phyloP scores from a whole-genome alignment of 805 yeast species.

The Cyberlindnera mississippiensis region DNA sequence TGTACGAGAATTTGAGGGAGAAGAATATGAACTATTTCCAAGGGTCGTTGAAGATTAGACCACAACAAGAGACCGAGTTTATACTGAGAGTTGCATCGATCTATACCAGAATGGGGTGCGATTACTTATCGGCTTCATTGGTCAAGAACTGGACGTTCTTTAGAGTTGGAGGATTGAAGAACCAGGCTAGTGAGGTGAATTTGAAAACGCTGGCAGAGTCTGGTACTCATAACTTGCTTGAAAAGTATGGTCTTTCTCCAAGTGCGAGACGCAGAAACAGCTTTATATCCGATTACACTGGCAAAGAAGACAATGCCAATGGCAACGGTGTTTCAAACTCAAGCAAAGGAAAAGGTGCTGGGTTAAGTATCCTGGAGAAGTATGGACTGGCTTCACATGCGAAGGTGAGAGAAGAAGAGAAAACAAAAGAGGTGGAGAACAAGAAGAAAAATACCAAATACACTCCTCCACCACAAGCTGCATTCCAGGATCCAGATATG shows the following conservation, averaged over 20 bases:
- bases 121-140: constrained; percentile 61
- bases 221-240: constrained; percentile 16
- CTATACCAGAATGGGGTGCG: constrained; percentile 89
- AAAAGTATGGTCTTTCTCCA: constrained; percentile 26
- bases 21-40: constrained; percentile 45
- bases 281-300: constrained; percentile 7
- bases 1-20: constrained; percentile 60
- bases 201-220: constrained; percentile 6
- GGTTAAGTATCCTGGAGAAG: constrained; percentile 26
- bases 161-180: constrained; percentile 18
- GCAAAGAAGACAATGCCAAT: no score
- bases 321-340: no score
- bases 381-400: constrained; percentile 26
- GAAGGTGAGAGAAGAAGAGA: constrained; percentile 18
- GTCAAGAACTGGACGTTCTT: constrained; percentile 66
- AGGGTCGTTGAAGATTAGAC: constrained; percentile 41
- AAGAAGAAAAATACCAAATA: constrained; percentile 8
- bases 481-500: constrained; percentile 73
- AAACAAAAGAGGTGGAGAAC: constrained; percentile 6
- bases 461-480: constrained; percentile 44
- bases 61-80: constrained; percentile 53
- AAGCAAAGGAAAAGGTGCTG: constrained; percentile 3
- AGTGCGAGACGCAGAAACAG: constrained; percentile 23
- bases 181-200: constrained; percentile 12
- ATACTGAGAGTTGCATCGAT: constrained; percentile 60